Percentiles rank a stretch among this genome's conserved stretches.
Evolutionary conservation across 116 monocot species (phyloP).

Genomic region (Phalaenopsis hybrid): DNA sequence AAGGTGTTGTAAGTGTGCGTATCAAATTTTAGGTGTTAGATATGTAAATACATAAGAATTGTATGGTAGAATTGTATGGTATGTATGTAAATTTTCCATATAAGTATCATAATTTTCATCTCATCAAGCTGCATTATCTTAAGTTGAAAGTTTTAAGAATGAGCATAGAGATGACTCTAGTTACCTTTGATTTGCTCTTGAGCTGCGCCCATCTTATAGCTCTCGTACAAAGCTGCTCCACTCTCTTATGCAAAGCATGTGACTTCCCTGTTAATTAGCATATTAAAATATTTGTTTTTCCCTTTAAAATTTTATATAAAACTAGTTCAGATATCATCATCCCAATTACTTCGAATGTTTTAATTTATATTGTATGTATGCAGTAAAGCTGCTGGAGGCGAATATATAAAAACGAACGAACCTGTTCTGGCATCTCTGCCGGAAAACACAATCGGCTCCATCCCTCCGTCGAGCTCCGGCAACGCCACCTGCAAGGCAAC

Average conservation of each 20-base stretch:
- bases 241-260: constrained; percentile 93
- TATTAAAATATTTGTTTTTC: background rate
- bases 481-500: constrained; percentile 98
- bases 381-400: background rate
- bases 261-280: constrained; percentile 55
- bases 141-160: no score
- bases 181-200: constrained; percentile 87
- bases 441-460: constrained; percentile 98
- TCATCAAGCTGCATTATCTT: no score
- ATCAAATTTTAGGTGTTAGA: no score
- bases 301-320: background rate
- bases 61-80: no score
- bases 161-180: background rate
- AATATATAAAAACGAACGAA: background rate
- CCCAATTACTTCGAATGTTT: background rate
- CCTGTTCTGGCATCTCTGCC: constrained; percentile 87
- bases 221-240: constrained; percentile 92
- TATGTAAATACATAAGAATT: no score
- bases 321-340: background rate
- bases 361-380: background rate
- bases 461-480: constrained; percentile 97
- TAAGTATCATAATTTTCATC: no score
- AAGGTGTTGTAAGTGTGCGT: no score
- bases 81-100: no score
- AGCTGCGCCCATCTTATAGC: constrained; percentile 94